These are phyloP conservation scores for Talaromyces adpressus DNA, from an alignment of 495 filamentous ascomycete genomes.

Conservation along the genomic window DNA sequence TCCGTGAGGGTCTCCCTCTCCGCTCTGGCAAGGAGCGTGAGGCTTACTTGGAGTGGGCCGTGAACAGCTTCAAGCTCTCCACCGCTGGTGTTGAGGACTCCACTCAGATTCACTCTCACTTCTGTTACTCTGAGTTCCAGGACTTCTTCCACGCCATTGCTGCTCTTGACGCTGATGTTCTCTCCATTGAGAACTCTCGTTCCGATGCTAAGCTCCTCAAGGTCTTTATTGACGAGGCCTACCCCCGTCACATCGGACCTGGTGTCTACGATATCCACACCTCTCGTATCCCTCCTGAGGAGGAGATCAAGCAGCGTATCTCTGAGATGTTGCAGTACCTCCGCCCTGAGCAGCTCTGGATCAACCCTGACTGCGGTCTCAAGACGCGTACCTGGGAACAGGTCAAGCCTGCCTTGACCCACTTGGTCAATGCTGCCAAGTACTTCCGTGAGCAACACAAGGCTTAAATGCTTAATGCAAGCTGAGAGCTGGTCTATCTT, in stretches of 20 bases:
- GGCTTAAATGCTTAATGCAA: background rate
- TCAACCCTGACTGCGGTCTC: conserved; percentile 97
- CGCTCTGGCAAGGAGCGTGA: conserved; percentile 85
- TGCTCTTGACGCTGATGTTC: conserved; percentile 93
- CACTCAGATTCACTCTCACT: conserved; percentile 99
- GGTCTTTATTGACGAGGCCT: conserved; percentile 94
- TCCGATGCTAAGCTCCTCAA: conserved; percentile 97
- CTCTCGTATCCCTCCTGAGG: conserved; percentile 86
- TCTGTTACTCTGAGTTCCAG: conserved; percentile 99
- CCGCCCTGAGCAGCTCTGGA: conserved; percentile 92
- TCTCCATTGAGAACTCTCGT: conserved; percentile 99
- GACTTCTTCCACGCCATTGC: conserved; percentile 99
- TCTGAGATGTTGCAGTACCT: conserved; percentile 95
- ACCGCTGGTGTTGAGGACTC: conserved; percentile 84
- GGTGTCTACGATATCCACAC: conserved; percentile 99
- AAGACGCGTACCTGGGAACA: conserved; percentile 97
- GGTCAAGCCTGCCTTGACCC: conserved; percentile 84
- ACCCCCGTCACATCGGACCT: conserved; percentile 94
- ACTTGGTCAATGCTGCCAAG: conserved; percentile 96
- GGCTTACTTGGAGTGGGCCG: conserved; percentile 93
- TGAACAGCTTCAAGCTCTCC: conserved; percentile 91
- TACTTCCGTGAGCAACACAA: conserved; percentile 81
- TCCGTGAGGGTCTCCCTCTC: conserved; percentile 97
- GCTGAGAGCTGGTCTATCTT: background rate
- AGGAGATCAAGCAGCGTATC: conserved; percentile 96